A percentile compares a stretch with the other conserved stretches of the same genome.
These are phyloP conservation scores for Corchorus capsularis DNA, from an alignment of 345 rosid genomes.

Conservation along the genomic window DNA sequence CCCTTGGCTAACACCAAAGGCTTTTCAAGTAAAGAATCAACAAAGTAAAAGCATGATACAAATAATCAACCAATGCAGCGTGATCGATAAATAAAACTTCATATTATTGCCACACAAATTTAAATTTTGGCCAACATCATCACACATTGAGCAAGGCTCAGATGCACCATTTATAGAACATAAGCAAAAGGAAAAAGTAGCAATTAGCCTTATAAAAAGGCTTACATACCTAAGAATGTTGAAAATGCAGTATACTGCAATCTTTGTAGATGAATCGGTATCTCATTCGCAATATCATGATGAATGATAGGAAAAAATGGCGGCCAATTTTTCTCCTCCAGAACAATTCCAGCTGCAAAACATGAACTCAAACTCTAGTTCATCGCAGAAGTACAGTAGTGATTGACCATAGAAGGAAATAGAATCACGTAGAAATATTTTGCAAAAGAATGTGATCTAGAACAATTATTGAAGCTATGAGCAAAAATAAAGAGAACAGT, in stretches of 20 bases:
- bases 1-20: not conserved
- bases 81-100: not conserved
- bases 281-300: conserved; percentile 84
- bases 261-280: conserved; percentile 81
- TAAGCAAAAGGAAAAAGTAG: conserved; percentile 11
- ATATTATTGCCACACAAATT: not conserved
- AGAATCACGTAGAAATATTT: conserved; percentile 3
- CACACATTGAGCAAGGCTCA: not conserved
- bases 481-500: not conserved
- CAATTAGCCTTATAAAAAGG: conserved; percentile 4
- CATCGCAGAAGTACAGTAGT: not conserved
- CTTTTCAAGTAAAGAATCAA: conserved; percentile 4
- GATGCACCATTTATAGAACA: not conserved
- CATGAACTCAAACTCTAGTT: conserved; percentile 10
- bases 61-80: not conserved
- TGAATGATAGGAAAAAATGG: conserved; percentile 82
- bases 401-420: not conserved
- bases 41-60: not conserved
- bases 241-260: conserved; percentile 75
- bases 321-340: conserved; percentile 90
- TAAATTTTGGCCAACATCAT: not conserved
- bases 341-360: conserved; percentile 66
- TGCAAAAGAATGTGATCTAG: not conserved
- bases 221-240: conserved; percentile 60
- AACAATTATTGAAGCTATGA: not conserved